A percentile compares a stretch with the other conserved stretches of the same genome.
Conservation (phyloP, 768 basidiomycete genomes). For the Suillus hirtellus region DNA sequence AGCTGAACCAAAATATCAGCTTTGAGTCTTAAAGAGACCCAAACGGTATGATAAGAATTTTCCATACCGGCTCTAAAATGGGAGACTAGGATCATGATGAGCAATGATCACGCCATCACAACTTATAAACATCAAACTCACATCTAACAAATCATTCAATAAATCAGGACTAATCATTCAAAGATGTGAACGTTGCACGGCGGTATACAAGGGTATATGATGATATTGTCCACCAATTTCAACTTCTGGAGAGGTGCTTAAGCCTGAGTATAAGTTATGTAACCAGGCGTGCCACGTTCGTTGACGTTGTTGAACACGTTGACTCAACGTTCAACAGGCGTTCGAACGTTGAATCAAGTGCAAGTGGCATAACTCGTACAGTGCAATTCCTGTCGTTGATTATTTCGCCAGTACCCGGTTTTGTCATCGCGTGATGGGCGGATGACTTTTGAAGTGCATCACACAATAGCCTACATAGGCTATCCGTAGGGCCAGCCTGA, state of each 20-base stretch:
- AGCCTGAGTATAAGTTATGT: background rate
- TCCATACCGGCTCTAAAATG: constrained; percentile 22
- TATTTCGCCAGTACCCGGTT: background rate
- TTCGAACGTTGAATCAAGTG: background rate
- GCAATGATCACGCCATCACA: constrained; percentile 36
- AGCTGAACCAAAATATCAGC: constrained; percentile 2
- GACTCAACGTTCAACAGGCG: background rate
- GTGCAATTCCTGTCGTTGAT: background rate
- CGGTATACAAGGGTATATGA: background rate
- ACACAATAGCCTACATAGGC: background rate
- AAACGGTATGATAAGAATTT: background rate
- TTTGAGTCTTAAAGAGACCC: background rate
- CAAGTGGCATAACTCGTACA: background rate
- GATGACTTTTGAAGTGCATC: background rate
- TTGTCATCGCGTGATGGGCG: background rate
- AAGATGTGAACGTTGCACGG: background rate
- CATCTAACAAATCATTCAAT: constrained; percentile 19
- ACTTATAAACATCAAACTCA: constrained; percentile 14
- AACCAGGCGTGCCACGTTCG: background rate
- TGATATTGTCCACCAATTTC: background rate
- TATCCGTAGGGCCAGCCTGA: background rate
- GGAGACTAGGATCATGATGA: constrained; percentile 21
- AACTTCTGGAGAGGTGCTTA: background rate
- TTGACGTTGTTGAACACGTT: background rate
- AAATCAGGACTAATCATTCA: constrained; percentile 10